Conservation (phyloP, 805 yeast genomes). For the Vanderwaltozyma yarrowii region DNA sequence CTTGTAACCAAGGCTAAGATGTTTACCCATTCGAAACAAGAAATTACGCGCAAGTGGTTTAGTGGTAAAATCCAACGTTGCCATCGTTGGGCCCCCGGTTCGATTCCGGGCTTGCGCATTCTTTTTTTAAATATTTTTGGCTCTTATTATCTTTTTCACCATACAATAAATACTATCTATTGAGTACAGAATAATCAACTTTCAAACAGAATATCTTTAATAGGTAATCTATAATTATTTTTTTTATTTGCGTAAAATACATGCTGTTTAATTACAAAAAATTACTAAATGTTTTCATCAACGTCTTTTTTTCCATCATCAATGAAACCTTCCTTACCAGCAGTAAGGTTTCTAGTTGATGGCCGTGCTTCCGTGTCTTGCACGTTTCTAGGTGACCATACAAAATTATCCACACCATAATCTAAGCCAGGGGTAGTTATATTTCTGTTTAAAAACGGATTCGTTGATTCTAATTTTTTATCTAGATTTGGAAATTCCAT, state of each 20-base stretch:
- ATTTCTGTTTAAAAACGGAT: neutral
- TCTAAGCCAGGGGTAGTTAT: conserved; percentile 18
- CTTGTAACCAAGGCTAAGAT: too few species aligned
- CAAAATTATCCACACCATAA: conserved; percentile 20
- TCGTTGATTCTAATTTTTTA: neutral
- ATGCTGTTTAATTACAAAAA: too few species aligned
- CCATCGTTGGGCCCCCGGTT: conserved; percentile 23
- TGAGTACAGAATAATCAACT: too few species aligned
- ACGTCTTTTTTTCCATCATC: too few species aligned
- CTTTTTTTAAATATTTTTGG: neutral
- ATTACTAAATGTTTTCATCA: too few species aligned
- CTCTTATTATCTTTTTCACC: too few species aligned
- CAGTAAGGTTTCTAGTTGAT: neutral
- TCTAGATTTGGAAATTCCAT: neutral
- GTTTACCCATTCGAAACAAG: too few species aligned
- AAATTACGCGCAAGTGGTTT: conserved; percentile 16
- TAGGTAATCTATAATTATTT: too few species aligned
- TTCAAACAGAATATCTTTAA: too few species aligned
- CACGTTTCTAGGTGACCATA: conserved; percentile 20
- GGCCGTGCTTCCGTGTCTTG: neutral
- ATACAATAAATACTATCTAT: too few species aligned
- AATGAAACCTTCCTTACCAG: neutral
- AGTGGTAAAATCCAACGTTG: conserved; percentile 21
- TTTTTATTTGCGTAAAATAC: too few species aligned
- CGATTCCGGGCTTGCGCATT: conserved; percentile 22